Evolutionary conservation across 2,329 filamentous ascomycete species (phyloP), one percentile per base, ranked within the genome.

Genomic region (Aureobasidium sp.): DNA sequence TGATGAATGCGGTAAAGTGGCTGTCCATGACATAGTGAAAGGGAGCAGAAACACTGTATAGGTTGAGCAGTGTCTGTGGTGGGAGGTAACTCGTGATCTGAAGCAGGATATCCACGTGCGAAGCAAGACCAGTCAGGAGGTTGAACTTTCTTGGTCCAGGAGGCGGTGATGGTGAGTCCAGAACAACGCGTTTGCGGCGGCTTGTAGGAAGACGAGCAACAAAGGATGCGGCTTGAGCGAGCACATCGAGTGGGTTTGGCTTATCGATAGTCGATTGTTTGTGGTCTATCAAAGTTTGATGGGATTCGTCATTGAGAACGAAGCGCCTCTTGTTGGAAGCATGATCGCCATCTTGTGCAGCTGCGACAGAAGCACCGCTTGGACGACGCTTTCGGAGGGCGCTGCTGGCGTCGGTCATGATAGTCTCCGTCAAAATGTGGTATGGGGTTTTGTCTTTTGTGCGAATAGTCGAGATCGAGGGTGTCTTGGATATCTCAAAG

Each of bases 41-140:
- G 39, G 81, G 77, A 60, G 78, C 82, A 70, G 83, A 88, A 66
- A 85, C 82, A 65, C 81, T 77, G 76, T 88, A 90, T 37, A 91
- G 78, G 48, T 76, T 80, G 63, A 91, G 70, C 7, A 91, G 76
- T 59, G 86, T 84, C 15, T 74, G 69, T 0, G 83, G 73, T 8
- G 72, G 70, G 25, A 90, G 78, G 62, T 82, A 76, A 65, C 79
- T 78, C 62, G 81, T 79, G 8, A 89, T 68, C 53, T 81, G 75
- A 50, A 86, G 75, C 48, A 80, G 73, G 4, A 90, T 73, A 59
- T 85, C 81, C 5, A 79, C 65, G 62, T 73, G 66, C 1, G 66
- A 62, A 54, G 69, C 65, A 49, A 76, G 66, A 4, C 69, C 69
- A 34, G 69, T 64, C 53, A 77, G 65, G 32, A 77, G 62, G 62